These are phyloP conservation scores for Tulasnella sp. DNA, from an alignment of 768 basidiomycete species.

Conservation along the genomic window DNA sequence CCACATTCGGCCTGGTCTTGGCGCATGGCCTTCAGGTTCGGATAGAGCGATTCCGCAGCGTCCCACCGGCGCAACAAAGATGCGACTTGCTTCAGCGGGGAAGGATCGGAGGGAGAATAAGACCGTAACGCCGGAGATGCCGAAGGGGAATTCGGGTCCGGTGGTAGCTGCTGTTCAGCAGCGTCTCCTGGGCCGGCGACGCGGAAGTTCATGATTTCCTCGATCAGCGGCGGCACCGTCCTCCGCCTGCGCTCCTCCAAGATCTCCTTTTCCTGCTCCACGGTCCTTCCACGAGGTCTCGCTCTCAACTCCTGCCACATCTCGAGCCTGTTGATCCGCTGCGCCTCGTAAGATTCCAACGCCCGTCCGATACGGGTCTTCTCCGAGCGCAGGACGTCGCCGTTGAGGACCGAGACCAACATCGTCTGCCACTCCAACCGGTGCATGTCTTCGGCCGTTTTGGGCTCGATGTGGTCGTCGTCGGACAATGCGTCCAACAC, in stretches of 20 bases:
- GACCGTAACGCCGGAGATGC: constrained; percentile 34
- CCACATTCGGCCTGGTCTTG: constrained; percentile 74
- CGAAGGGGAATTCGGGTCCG: constrained; percentile 34
- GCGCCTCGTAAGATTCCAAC: constrained; percentile 69
- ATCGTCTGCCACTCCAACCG: constrained; percentile 95
- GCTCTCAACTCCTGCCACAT: constrained; percentile 93
- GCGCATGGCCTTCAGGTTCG: constrained; percentile 77
- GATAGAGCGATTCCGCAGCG: constrained; percentile 84
- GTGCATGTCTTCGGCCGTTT: constrained; percentile 74
- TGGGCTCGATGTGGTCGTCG: constrained; percentile 65
- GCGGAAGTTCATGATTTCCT: constrained; percentile 78
- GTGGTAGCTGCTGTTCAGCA: constrained; percentile 23
- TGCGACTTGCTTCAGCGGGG: constrained; percentile 59
- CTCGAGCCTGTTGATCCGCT: constrained; percentile 65
- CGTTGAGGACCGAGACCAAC: constrained; percentile 88
- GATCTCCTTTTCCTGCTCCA: constrained; percentile 78
- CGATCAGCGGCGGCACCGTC: constrained; percentile 78
- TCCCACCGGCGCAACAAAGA: constrained; percentile 74
- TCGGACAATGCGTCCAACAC: constrained; percentile 53
- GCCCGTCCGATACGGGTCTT: constrained; percentile 88
- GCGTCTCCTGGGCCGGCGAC: constrained; percentile 51
- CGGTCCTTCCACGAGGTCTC: constrained; percentile 74
- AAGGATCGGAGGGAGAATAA: constrained; percentile 1
- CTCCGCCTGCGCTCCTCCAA: constrained; percentile 83
- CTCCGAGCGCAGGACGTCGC: constrained; percentile 94